phyloP scores from a whole-genome alignment of 2,329 filamentous ascomycete genomes.

The Pseudocercospora macadamiae region DNA sequence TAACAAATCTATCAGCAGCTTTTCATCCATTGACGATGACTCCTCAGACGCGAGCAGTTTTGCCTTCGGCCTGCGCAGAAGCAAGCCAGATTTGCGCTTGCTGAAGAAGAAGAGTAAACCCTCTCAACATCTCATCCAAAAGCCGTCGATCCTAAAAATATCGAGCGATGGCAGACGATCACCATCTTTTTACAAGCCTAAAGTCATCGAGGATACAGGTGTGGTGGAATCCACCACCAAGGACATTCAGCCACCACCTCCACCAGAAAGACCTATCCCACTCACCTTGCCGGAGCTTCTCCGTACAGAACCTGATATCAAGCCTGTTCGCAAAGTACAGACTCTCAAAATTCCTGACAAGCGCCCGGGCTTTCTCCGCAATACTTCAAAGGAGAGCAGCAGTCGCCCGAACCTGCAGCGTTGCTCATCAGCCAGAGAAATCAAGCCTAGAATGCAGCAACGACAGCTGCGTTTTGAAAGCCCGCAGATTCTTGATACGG shows the following conservation, averaged over 20 bases:
- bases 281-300: constrained; percentile 18
- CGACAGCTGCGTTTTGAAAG: constrained; percentile 22
- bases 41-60: constrained; percentile 35
- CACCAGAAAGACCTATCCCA: constrained; percentile 10
- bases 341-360: constrained; percentile 11
- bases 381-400: constrained; percentile 1
- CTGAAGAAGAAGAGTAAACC: constrained; percentile 36
- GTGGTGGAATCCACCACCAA: constrained; percentile 19
- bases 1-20: constrained; percentile 9
- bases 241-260: constrained; percentile 7
- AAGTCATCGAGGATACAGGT: constrained; percentile 34
- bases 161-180: constrained; percentile 17
- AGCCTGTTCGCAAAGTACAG: constrained; percentile 18
- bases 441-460: background rate
- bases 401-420: constrained; percentile 2
- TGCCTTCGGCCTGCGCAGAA: constrained; percentile 29
- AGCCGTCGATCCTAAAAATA: constrained; percentile 6
- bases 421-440: background rate
- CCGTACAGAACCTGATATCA: constrained; percentile 12
- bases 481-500: constrained; percentile 2
- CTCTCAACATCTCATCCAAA: constrained; percentile 29
- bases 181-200: constrained; percentile 33
- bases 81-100: constrained; percentile 30
- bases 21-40: constrained; percentile 21
- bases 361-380: background rate